Evolutionary conservation across 2,329 filamentous ascomycete species (phyloP).

Genomic region (Colletotrichum echinochloae): DNA sequence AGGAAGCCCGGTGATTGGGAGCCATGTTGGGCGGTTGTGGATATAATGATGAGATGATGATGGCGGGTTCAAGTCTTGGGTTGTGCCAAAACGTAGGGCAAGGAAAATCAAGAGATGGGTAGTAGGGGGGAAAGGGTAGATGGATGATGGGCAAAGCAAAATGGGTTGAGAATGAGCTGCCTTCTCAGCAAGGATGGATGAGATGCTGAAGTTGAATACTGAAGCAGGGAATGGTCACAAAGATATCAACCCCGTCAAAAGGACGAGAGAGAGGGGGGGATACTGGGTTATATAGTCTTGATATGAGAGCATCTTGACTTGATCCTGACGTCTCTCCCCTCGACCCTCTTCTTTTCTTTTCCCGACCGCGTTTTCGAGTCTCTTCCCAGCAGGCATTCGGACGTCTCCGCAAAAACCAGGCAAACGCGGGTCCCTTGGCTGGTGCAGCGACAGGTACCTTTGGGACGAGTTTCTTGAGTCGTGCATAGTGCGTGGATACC

Average conservation of each 20-base stretch:
- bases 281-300: constrained; percentile 31
- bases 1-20: constrained; percentile 41
- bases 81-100: not conserved
- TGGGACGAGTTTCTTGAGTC: constrained; percentile 41
- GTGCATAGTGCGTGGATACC: constrained; percentile 40
- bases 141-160: not conserved
- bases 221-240: too few species aligned
- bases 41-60: not conserved
- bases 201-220: not conserved
- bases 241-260: not conserved
- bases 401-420: constrained; percentile 42
- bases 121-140: too few species aligned
- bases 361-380: constrained; percentile 4
- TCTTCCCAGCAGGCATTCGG: constrained; percentile 6
- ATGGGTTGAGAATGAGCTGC: not conserved
- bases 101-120: too few species aligned
- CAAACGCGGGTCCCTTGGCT: constrained; percentile 38
- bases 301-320: constrained; percentile 32
- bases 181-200: not conserved
- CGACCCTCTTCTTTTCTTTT: constrained; percentile 2
- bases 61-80: too few species aligned
- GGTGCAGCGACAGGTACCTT: constrained; percentile 28
- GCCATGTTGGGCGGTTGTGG: constrained; percentile 28
- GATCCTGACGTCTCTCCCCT: constrained; percentile 36
- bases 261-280: not conserved